Evolutionary conservation across 306 rosid genomes (phyloP).

Genomic region (Pyrus bretschneideri): DNA sequence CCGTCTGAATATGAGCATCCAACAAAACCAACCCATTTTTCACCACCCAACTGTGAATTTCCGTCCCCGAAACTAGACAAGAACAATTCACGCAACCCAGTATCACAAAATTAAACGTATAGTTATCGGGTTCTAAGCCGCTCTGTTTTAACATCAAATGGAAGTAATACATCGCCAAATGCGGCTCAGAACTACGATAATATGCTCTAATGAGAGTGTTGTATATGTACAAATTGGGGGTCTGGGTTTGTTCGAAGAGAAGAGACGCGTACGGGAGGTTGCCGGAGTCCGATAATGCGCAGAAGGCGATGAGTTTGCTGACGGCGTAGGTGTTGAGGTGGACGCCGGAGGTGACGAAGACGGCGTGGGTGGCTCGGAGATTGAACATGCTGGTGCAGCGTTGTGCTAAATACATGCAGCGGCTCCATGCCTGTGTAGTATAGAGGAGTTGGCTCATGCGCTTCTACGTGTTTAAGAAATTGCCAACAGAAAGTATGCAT

Average conservation of each 20-base stretch:
- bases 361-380: constrained; percentile 34
- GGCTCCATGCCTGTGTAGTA: constrained; percentile 30
- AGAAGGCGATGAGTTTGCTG: constrained; percentile 37
- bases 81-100: constrained; percentile 27
- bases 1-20: constrained; percentile 31
- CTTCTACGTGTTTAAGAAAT: not conserved
- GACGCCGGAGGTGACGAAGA: constrained; percentile 31
- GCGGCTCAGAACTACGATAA: constrained; percentile 22
- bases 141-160: constrained; percentile 8
- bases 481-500: too few relatives aligned
- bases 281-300: constrained; percentile 26
- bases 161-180: constrained; percentile 22
- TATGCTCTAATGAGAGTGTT: constrained; percentile 32
- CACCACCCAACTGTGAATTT: constrained; percentile 23
- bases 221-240: constrained; percentile 27
- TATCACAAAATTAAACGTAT: constrained; percentile 29
- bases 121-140: constrained; percentile 15
- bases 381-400: constrained; percentile 29
- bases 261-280: constrained; percentile 27
- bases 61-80: constrained; percentile 14
- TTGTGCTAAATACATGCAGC: constrained; percentile 31
- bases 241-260: constrained; percentile 15
- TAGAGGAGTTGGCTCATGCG: constrained; percentile 1
- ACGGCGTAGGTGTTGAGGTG: constrained; percentile 32
- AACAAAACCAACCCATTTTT: constrained; percentile 27